Conservation (phyloP, 176 grass and related monocot genomes). For the Pontederia paniculata region DNA sequence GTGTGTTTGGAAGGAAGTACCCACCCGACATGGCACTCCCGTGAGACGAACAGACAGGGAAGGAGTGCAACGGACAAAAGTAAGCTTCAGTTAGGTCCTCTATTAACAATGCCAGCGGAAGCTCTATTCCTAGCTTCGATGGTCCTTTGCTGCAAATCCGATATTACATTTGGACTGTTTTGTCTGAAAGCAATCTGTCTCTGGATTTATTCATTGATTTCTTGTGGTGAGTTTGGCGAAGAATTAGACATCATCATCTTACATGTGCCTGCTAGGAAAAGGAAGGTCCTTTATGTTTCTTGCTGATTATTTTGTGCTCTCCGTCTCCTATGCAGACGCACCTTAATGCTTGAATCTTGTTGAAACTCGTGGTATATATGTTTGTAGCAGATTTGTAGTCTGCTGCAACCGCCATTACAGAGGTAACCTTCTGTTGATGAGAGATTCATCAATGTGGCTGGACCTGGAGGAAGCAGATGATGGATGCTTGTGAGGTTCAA, state of each 20-base stretch:
- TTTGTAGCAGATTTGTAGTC: background rate
- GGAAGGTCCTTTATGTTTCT: too few species aligned
- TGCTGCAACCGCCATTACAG: background rate
- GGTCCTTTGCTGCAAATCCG: too few species aligned
- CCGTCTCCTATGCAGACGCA: too few species aligned
- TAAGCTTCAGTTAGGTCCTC: constrained; percentile 3
- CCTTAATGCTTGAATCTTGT: too few species aligned
- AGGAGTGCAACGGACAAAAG: constrained; percentile 1
- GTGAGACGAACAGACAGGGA: constrained; percentile 10
- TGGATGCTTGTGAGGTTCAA: background rate
- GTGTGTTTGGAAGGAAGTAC: background rate
- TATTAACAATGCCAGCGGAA: background rate
- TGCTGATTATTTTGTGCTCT: too few species aligned
- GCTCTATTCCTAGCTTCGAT: too few species aligned
- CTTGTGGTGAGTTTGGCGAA: too few species aligned
- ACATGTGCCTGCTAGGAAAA: too few species aligned
- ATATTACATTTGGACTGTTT: too few species aligned
- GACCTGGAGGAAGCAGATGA: background rate
- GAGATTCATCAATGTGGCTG: background rate
- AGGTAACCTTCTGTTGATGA: background rate
- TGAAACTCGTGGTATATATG: background rate
- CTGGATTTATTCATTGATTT: too few species aligned
- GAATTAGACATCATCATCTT: too few species aligned
- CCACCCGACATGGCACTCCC: constrained; percentile 16
- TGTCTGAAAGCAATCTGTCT: too few species aligned